Base-by-base conservation (phyloP, 148 eudicot species). In the Rhododendron mucronatum region DNA sequence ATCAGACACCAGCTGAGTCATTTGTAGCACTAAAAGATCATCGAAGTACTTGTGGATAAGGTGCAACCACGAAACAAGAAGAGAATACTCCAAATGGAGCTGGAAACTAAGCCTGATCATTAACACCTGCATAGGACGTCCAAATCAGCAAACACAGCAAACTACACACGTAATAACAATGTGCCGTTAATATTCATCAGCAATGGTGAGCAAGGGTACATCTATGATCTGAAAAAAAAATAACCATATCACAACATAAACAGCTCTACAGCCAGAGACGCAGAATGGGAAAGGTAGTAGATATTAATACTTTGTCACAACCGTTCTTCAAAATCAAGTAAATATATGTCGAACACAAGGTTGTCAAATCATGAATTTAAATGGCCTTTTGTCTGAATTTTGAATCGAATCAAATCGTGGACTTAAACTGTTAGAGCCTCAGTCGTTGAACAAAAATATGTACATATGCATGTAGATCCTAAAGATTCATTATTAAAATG, bases 81-180 rank as follows among this genome's bases (percentile, higher is more conserved):
- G 35, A 37, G 87, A 78, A 86, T 86, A 55, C 47, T 93, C 88
- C 82, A 88, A 86, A 73, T 81, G 86, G 82, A 89, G 80, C 7
- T 84, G 91, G 78, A 84, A 90, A 89, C 94, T 91, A 83, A 95
- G 92, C 89, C 94, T 95, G 87, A 90, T 86, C 98, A 95, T 89
- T 87, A 97, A 87, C 92, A 94, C 91, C 99, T 96, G 98, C 82
- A 83, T 5, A 80, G 74, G 51, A 80, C 39, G 84, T 83, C 67
- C 26, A 44, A 61, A 83, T 87, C 28, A 87, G 78, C 26, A 21
- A 51, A 26, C 74, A 83, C 73, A 63, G 21, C 57, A 10, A 16
- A 13, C 48, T 35, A 37, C 16, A 44, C 51, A 83, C 47, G n/a
- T 20, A 83, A 69, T 20, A 69, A 48, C 30, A 50, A 59, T 50